These are phyloP conservation scores for Trichoderma oligosporum DNA, from an alignment of 2,329 filamentous ascomycete genomes.

Conservation along the genomic window DNA sequence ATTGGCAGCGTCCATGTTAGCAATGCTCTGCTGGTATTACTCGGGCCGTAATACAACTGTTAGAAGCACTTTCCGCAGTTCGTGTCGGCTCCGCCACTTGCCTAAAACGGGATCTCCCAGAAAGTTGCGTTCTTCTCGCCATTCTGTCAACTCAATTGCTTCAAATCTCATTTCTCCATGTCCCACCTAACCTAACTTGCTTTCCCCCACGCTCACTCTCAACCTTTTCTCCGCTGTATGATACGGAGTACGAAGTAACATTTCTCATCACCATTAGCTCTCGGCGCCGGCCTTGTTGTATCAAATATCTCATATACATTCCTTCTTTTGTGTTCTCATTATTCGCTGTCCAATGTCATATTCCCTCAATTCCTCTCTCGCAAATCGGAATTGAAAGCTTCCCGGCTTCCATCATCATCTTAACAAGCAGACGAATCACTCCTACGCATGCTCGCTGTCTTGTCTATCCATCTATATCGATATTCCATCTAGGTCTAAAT, in stretches of 20 bases:
- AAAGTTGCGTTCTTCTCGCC: not conserved
- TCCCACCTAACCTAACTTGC: not conserved
- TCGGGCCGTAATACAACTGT: too few species aligned
- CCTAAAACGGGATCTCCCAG: constrained; percentile 9
- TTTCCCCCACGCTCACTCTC: not conserved
- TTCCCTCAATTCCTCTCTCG: not conserved
- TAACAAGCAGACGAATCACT: not conserved
- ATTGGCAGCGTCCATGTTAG: too few species aligned
- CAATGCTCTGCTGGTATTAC: too few species aligned
- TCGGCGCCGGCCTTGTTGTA: not conserved
- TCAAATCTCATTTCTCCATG: not conserved
- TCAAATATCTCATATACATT: not conserved
- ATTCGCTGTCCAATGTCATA: not conserved
- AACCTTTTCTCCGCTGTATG: not conserved
- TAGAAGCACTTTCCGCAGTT: not conserved
- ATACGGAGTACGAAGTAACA: not conserved
- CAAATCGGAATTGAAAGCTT: not conserved
- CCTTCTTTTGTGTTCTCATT: not conserved
- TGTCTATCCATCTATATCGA: not conserved
- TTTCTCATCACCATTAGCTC: not conserved
- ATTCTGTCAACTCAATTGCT: not conserved
- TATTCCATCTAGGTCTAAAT: not conserved
- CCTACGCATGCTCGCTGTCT: not conserved
- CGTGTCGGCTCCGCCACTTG: constrained; percentile 10
- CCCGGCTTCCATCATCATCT: not conserved